Evolutionary conservation across 352 stramenopile species (phyloP).

Genomic region (Phytophthora cryptogea): DNA sequence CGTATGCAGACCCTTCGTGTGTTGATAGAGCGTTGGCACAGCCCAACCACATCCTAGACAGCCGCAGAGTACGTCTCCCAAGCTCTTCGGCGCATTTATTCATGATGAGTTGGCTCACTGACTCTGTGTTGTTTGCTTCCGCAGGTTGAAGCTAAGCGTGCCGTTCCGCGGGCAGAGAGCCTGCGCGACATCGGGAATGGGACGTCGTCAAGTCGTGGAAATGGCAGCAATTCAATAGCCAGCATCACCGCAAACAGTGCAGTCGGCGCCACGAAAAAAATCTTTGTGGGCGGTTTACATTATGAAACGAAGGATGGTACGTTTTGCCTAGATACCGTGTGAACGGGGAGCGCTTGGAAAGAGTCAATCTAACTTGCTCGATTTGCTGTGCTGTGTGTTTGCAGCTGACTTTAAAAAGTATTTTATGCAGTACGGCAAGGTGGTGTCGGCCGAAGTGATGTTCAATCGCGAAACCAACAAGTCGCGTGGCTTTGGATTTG

Average conservation of each 20-base stretch:
- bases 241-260: conserved; percentile 58
- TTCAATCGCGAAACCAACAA: conserved; percentile 96
- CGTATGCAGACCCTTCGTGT: conserved; percentile 86
- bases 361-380: conserved; percentile 1
- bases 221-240: conserved; percentile 54
- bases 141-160: conserved; percentile 92
- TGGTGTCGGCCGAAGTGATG: conserved; percentile 94
- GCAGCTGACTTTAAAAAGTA: conserved; percentile 91
- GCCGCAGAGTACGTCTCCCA: conserved; percentile 63
- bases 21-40: conserved; percentile 91
- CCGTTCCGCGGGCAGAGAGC: conserved; percentile 88
- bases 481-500: conserved; percentile 93
- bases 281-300: conserved; percentile 92
- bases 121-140: conserved; percentile 23
- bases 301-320: conserved; percentile 94
- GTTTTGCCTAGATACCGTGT: conserved; percentile 10
- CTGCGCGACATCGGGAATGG: conserved; percentile 61
- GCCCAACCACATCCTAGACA: conserved; percentile 91
- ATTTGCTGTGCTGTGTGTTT: conserved; percentile 9
- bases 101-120: not conserved
- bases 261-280: conserved; percentile 89
- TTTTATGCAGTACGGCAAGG: conserved; percentile 93
- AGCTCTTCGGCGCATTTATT: not conserved
- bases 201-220: conserved; percentile 55
- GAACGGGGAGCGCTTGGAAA: not conserved